phyloP scores from a whole-genome alignment of 331 rosid species.

The Pyracantha coccinea region DNA sequence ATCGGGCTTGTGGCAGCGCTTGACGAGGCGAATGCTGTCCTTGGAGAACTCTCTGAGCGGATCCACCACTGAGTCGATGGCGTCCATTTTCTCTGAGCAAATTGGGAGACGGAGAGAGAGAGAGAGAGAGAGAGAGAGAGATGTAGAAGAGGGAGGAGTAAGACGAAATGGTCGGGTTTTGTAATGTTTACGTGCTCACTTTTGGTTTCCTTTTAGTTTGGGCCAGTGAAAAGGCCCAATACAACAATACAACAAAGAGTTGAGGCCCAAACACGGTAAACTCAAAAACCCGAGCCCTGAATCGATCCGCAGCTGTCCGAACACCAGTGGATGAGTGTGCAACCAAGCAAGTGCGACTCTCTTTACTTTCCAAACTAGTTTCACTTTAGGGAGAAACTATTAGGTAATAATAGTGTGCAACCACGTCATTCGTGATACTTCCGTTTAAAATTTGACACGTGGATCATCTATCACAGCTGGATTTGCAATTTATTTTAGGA shows the following conservation, averaged over 20 bases:
- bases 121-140: not conserved
- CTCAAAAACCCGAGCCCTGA: not conserved
- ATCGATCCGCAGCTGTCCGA: not conserved
- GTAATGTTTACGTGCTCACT: not conserved
- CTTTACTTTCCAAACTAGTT: too few relatives aligned
- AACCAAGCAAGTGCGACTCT: too few relatives aligned
- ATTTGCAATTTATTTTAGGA: too few relatives aligned
- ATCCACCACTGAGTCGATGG: slow-evolving; percentile 14
- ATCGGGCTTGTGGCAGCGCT: slow-evolving; percentile 20
- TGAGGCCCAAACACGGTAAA: not conserved
- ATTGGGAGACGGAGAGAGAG: not conserved
- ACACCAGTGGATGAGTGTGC: too few relatives aligned
- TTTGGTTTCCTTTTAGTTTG: not conserved
- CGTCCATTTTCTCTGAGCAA: slow-evolving; percentile 7
- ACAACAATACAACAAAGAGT: not conserved
- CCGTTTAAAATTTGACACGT: too few relatives aligned
- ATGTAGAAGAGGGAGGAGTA: not conserved
- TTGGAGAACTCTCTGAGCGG: slow-evolving; percentile 18
- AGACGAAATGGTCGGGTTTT: not conserved
- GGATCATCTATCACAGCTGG: too few relatives aligned
- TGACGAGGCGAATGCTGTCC: slow-evolving; percentile 13
- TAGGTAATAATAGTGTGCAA: too few relatives aligned
- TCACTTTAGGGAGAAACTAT: too few relatives aligned
- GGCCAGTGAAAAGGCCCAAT: not conserved
- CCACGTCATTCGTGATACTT: too few relatives aligned